phyloP scores from a whole-genome alignment of 345 rosid species.

The Brassica incana region DNA sequence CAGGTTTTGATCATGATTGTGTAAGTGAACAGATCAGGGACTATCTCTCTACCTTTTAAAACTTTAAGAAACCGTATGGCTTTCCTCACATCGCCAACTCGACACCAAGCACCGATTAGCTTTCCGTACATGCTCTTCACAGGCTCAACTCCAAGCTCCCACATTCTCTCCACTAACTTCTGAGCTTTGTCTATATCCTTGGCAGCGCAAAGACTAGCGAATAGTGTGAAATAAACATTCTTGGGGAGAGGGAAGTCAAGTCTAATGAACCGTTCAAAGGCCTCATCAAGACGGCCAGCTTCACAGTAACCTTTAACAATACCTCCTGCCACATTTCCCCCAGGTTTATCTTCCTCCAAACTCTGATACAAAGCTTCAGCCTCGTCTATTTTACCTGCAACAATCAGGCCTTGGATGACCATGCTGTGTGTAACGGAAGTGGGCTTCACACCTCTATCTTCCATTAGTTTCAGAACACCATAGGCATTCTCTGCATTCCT shows the following conservation, averaged over 20 bases:
- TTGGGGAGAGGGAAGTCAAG: conserved; percentile 44
- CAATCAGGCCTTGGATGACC: conserved; percentile 72
- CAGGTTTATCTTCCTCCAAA: conserved; percentile 39
- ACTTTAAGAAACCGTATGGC: conserved; percentile 44
- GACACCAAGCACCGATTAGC: conserved; percentile 54
- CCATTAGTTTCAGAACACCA: conserved; percentile 44
- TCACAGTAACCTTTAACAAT: conserved; percentile 58
- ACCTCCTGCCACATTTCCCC: conserved; percentile 48
- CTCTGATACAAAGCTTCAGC: conserved; percentile 56
- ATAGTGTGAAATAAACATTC: conserved; percentile 53
- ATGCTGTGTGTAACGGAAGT: conserved; percentile 45
- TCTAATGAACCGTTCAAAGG: conserved; percentile 47
- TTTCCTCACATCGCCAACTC: conserved; percentile 45
- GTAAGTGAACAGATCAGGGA: conserved; percentile 56
- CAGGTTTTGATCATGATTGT: conserved; percentile 63
- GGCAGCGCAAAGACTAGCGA: conserved; percentile 49
- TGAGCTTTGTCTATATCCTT: conserved; percentile 43
- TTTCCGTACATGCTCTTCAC: conserved; percentile 47
- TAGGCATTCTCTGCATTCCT: conserved; percentile 41
- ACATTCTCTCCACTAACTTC: conserved; percentile 46
- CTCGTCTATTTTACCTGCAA: conserved; percentile 54
- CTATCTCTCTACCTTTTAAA: conserved; percentile 38
- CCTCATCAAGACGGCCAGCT: conserved; percentile 46
- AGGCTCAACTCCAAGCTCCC: conserved; percentile 44
- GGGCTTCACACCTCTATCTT: conserved; percentile 52